These are phyloP conservation scores for Sechiopsis laciniata DNA, from an alignment of 306 rosid species.

Conservation along the genomic window DNA sequence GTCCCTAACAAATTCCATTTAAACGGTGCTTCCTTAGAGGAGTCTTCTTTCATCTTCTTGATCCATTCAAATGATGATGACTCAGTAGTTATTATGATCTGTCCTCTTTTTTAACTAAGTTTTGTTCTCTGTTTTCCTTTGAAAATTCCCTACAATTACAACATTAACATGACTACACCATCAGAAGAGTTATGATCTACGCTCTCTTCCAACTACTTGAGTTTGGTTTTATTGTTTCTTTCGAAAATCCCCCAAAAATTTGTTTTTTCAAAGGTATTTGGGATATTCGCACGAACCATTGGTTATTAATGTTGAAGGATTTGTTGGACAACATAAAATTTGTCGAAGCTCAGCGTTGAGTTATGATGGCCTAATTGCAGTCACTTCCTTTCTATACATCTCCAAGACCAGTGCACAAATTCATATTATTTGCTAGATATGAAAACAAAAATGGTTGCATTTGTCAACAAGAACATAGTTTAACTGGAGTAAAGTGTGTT, in stretches of 20 bases:
- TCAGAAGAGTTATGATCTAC: background rate
- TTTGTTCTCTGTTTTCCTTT: background rate
- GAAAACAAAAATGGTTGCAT: too few species aligned
- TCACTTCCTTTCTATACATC: background rate
- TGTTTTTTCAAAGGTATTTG: background rate
- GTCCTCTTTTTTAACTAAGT: background rate
- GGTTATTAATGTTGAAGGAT: background rate
- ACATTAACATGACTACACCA: background rate
- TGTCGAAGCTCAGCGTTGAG: background rate
- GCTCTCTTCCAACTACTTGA: background rate
- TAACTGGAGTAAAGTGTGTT: too few species aligned
- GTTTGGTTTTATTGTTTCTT: background rate
- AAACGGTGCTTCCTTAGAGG: background rate
- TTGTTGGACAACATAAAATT: background rate
- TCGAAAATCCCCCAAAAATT: background rate
- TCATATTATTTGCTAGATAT: background rate
- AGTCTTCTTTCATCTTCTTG: background rate
- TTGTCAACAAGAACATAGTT: too few species aligned
- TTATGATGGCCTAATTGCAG: background rate
- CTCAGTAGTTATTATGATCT: background rate
- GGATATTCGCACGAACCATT: background rate
- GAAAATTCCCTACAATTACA: background rate
- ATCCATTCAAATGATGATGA: background rate
- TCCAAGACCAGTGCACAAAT: background rate
- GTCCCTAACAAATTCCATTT: background rate